phyloP scores from a whole-genome alignment of 805 yeast genomes.

The Candida sakaeoensis region DNA sequence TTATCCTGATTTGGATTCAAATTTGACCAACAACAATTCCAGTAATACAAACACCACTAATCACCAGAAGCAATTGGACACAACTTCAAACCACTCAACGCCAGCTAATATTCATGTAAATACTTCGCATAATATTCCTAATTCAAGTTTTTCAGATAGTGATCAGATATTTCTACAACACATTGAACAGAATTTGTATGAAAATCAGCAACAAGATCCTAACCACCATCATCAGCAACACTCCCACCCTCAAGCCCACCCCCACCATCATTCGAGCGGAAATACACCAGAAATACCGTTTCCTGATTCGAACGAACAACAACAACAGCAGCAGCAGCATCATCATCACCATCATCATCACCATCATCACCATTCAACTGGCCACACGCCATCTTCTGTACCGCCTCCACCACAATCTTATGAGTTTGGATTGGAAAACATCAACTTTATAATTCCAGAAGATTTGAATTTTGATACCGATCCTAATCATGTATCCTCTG shows the following conservation, averaged over 20 bases:
- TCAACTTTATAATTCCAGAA: slow-evolving; percentile 23
- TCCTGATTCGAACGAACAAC: background rate
- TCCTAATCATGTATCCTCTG: slow-evolving; percentile 16
- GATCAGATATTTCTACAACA: slow-evolving; percentile 27
- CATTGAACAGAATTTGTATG: slow-evolving; percentile 27
- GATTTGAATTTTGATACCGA: slow-evolving; percentile 13
- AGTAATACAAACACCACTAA: too few relatives aligned
- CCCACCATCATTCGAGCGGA: slow-evolving; percentile 8
- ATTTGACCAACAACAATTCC: background rate
- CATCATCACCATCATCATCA: slow-evolving; percentile 7
- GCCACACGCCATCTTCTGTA: slow-evolving; percentile 8
- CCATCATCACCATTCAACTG: slow-evolving; percentile 8
- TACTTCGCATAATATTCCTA: background rate
- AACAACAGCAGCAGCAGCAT: slow-evolving; percentile 3
- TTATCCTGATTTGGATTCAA: slow-evolving; percentile 6
- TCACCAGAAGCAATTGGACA: too few relatives aligned
- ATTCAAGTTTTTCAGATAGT: slow-evolving; percentile 18
- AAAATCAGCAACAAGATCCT: slow-evolving; percentile 9
- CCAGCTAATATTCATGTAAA: slow-evolving; percentile 2
- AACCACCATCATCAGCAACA: slow-evolving; percentile 5
- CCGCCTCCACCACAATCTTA: slow-evolving; percentile 13
- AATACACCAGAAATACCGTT: slow-evolving; percentile 5
- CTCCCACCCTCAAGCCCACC: slow-evolving; percentile 1
- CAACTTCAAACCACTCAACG: slow-evolving; percentile 6
- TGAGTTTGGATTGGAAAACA: slow-evolving; percentile 23